Base-by-base conservation (phyloP, 2,329 filamentous ascomycete species). In the Microcyclospora pomicola region DNA sequence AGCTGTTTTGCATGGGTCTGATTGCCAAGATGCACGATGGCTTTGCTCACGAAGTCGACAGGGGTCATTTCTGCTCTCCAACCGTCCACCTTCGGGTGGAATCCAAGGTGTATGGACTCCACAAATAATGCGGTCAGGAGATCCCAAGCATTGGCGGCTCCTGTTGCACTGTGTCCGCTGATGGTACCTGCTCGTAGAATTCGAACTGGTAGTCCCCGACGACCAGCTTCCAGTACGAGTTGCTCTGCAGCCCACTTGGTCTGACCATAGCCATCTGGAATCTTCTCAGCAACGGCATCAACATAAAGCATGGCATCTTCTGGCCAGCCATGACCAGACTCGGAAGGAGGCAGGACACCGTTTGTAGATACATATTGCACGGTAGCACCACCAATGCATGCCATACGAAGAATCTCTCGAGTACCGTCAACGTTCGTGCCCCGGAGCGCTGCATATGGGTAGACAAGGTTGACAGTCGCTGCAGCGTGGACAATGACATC, bases 41-140 rank as follows among this genome's bases (percentile, higher is more conserved):
- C 75, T 45, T 75, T 76, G 60, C 77, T 82, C 41, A 86, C 80
- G 50, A 83, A 86, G 58, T 88, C 82, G 11, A 85, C 82, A 0
- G 82, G 82, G 0, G 82, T 86, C 82, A 87, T 87, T 61, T 88
- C 82, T 1, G 80, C 73, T 35, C 77, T 73, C 82, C 82, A 88
- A 31, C 76, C 76, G 35, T 79, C 69, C 3, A 86, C 75, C 37
- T 82, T 69, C 0, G 82, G 82, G 1, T 73, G 73, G 47, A 73
- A 72, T 5, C 81, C 81, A 3, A 87, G 67, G 37, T 80, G 75
- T 29, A 87, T 68, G 0, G 82, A 86, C 54, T 87, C 82, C 1
- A 86, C 78, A 16, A 87, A 69, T 39, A 88, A 57, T 0, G 82
- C 82, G 37, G 79, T 83, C 33, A 88, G 64, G 14, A 88, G 62